Conservation (phyloP, 441 rosid genomes). For the Macaranga tanarius region DNA sequence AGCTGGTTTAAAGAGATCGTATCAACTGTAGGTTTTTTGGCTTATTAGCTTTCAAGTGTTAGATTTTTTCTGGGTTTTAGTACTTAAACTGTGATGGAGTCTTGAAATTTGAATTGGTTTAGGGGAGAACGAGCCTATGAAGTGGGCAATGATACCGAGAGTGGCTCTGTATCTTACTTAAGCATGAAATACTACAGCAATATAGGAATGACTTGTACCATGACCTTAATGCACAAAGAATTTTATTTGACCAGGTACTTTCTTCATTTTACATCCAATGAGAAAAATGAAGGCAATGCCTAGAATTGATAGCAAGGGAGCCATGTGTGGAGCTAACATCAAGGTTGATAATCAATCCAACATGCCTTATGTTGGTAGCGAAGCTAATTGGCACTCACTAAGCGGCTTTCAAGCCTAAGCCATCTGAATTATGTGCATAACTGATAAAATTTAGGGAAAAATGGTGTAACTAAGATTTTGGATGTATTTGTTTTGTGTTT, state of each 20-base stretch:
- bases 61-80: background rate
- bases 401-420: too few species aligned
- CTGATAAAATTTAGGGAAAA: too few species aligned
- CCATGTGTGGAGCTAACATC: too few species aligned
- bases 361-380: too few species aligned
- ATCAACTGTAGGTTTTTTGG: background rate
- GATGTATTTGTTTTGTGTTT: too few species aligned
- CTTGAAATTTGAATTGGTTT: conserved; percentile 26
- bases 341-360: too few species aligned
- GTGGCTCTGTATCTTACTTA: conserved; percentile 91
- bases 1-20: background rate
- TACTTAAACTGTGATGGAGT: background rate
- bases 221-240: conserved; percentile 91
- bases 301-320: too few species aligned
- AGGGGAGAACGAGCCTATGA: conserved; percentile 98
- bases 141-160: conserved; percentile 94
- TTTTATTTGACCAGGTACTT: conserved; percentile 88
- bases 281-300: too few species aligned
- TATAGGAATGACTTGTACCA: conserved; percentile 89
- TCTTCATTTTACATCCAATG: conserved; percentile 11
- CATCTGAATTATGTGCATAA: too few species aligned
- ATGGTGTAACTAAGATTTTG: too few species aligned
- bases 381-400: too few species aligned
- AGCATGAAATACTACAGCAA: conserved; percentile 85
- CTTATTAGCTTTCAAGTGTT: background rate